These are phyloP conservation scores for Coemansia sp. DNA, from an alignment of 192 early-diverging fungal genomes.

Conservation along the genomic window DNA sequence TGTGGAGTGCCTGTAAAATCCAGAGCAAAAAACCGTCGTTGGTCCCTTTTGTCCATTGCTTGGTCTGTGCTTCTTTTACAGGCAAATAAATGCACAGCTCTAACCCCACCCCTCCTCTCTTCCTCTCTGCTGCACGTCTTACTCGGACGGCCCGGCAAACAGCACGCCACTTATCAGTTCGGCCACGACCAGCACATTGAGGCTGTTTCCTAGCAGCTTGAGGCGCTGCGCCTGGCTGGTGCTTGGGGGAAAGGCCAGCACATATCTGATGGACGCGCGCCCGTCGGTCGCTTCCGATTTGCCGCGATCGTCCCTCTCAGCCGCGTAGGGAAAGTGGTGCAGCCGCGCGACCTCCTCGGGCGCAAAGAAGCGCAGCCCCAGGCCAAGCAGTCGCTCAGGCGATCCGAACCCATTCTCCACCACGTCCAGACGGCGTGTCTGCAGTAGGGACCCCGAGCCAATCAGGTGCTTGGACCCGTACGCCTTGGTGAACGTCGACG, in stretches of 20 bases:
- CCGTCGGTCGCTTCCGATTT: slow-evolving; percentile 1
- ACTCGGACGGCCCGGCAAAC: slow-evolving; percentile 3
- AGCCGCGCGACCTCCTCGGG: slow-evolving; percentile 76
- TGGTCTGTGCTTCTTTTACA: no score
- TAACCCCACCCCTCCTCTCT: not conserved
- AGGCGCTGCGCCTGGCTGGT: slow-evolving; percentile 30
- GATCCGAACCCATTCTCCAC: slow-evolving; percentile 60
- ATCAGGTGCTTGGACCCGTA: slow-evolving; percentile 80
- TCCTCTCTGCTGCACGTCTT: slow-evolving; percentile 1
- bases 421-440: slow-evolving; percentile 70
- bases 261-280: slow-evolving; percentile 4
- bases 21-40: no score
- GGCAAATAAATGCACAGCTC: no score
- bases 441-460: slow-evolving; percentile 73
- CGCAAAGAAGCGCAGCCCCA: slow-evolving; percentile 79
- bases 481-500: slow-evolving; percentile 64
- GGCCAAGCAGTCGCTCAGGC: slow-evolving; percentile 58
- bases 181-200: slow-evolving; percentile 42
- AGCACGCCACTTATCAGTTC: slow-evolving; percentile 27
- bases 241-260: slow-evolving; percentile 18
- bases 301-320: not conserved
- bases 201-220: slow-evolving; percentile 43
- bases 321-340: slow-evolving; percentile 70
- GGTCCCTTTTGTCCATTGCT: no score
- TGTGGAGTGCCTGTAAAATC: no score